These are phyloP conservation scores for Salvia rosmarinus DNA, from an alignment of 257 asterid species.

Conservation along the genomic window DNA sequence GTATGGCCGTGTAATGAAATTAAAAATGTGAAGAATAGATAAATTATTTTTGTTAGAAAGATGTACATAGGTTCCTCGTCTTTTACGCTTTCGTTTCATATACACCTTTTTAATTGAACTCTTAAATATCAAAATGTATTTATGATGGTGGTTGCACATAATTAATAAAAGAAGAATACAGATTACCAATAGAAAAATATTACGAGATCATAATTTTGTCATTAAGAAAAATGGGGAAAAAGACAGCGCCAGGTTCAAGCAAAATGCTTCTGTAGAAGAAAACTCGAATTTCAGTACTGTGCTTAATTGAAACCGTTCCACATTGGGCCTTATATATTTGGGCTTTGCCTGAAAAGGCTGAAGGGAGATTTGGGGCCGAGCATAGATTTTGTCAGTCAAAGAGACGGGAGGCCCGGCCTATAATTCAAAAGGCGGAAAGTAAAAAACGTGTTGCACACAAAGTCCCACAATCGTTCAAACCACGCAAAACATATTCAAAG, in stretches of 20 bases:
- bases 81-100: too few relatives aligned
- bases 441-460: neutral
- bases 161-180: too few relatives aligned
- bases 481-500: constrained; percentile 39
- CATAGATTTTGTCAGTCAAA: neutral
- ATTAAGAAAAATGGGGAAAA: neutral
- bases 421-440: neutral
- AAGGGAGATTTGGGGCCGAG: neutral
- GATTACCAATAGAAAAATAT: too few relatives aligned
- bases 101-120: too few relatives aligned
- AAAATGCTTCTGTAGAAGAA: neutral
- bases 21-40: too few relatives aligned
- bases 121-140: too few relatives aligned
- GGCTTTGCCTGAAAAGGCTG: neutral
- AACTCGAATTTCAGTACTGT: neutral
- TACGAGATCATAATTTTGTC: neutral
- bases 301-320: too few relatives aligned
- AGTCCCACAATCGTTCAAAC: constrained; percentile 29
- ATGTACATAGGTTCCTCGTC: too few relatives aligned
- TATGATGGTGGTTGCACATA: too few relatives aligned
- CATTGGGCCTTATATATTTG: neutral
- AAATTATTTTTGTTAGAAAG: too few relatives aligned
- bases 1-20: too few relatives aligned
- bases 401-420: neutral
- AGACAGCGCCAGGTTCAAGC: neutral